Conservation (phyloP, 2,329 filamentous ascomycete species). For the Colletotrichum australisinense region DNA sequence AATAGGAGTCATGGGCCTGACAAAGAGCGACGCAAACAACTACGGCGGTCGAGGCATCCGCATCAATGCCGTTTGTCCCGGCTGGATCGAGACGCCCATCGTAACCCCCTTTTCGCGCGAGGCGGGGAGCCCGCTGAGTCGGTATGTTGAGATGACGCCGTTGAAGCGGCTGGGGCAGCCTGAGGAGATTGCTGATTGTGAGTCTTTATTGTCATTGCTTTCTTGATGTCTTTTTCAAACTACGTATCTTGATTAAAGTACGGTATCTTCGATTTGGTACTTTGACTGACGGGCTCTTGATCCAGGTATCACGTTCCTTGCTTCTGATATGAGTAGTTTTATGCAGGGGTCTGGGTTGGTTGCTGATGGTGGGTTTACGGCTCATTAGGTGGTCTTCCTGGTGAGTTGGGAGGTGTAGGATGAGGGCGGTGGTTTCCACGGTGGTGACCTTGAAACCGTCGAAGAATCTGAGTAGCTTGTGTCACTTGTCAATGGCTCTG, state of each 20-base stretch:
- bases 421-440: not conserved
- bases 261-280: no score
- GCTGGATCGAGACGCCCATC: constrained; percentile 57
- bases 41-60: constrained; percentile 64
- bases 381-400: constrained; percentile 34
- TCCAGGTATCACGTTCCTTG: constrained; percentile 58
- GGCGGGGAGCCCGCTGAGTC: constrained; percentile 44
- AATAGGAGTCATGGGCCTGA: constrained; percentile 60
- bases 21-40: constrained; percentile 62
- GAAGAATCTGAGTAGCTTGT: not conserved
- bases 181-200: constrained; percentile 64
- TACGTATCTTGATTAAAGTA: no score
- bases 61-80: constrained; percentile 72
- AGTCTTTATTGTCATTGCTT: not conserved
- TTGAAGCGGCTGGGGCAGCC: constrained; percentile 57
- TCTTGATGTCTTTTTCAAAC: not conserved
- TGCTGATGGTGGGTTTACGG: constrained; percentile 58
- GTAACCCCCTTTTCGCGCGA: constrained; percentile 41
- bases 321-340: constrained; percentile 63
- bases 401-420: not conserved
- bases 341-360: constrained; percentile 61
- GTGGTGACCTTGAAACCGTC: not conserved
- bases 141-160: constrained; percentile 57
- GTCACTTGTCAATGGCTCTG: no score
- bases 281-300: not conserved